A percentile compares a stretch with the other conserved stretches of the same genome.
Conservation (phyloP, 1,284 basidiomycete species). For the Marasmius oreades region DNA sequence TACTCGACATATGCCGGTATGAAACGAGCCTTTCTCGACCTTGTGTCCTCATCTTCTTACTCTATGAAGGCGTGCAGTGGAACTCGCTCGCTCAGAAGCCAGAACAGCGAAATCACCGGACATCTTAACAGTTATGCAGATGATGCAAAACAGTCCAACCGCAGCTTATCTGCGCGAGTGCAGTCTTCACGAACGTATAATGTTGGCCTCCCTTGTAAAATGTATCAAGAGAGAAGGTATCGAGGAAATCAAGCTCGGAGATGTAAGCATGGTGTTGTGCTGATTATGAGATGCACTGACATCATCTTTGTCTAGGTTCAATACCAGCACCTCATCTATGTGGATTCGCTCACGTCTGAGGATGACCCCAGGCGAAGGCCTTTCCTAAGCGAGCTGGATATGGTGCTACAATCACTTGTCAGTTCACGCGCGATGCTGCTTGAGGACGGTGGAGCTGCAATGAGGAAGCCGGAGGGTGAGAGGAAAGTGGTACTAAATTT, state of each 20-base stretch:
- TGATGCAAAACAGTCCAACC: slow-evolving; percentile 90
- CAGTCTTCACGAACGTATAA: slow-evolving; percentile 83
- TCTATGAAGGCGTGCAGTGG: slow-evolving; percentile 69
- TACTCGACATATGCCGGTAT: slow-evolving; percentile 89
- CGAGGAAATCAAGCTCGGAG: slow-evolving; percentile 82
- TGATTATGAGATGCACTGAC: slow-evolving; percentile 6
- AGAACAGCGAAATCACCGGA: slow-evolving; percentile 69
- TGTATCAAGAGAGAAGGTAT: slow-evolving; percentile 85
- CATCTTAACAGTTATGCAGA: slow-evolving; percentile 79
- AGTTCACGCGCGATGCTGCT: slow-evolving; percentile 69
- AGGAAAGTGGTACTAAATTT: slow-evolving; percentile 64
- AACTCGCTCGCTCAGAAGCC: slow-evolving; percentile 57
- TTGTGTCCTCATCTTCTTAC: not conserved
- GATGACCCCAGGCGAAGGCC: slow-evolving; percentile 52
- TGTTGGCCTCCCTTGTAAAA: slow-evolving; percentile 85
- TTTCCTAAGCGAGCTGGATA: slow-evolving; percentile 48
- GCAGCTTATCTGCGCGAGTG: slow-evolving; percentile 78
- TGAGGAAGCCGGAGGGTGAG: slow-evolving; percentile 54
- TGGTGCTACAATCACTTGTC: slow-evolving; percentile 66
- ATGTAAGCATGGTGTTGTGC: slow-evolving; percentile 43
- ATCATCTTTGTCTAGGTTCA: slow-evolving; percentile 43
- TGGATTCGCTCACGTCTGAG: slow-evolving; percentile 49
- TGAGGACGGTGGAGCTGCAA: slow-evolving; percentile 54
- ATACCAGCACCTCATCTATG: slow-evolving; percentile 64
- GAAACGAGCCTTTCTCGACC: slow-evolving; percentile 1